A percentile compares a stretch with the other conserved stretches of the same genome.
These are phyloP conservation scores for Neonectria hederae DNA, from an alignment of 2,329 filamentous ascomycete species.

Conservation along the genomic window DNA sequence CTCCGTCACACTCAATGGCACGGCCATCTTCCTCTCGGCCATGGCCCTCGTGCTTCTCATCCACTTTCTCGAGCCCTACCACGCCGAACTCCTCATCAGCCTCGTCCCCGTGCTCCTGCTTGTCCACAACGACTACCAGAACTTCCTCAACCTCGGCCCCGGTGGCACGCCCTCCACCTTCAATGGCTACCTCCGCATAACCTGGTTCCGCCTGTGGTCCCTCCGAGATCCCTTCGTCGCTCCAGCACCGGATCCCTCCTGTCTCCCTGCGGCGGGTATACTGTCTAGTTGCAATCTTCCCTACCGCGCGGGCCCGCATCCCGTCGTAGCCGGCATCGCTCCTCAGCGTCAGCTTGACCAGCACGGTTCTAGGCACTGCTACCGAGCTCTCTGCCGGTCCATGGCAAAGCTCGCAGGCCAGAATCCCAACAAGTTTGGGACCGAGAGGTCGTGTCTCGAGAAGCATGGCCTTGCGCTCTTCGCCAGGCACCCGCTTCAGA, in stretches of 20 bases:
- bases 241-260: slow-evolving; percentile 59
- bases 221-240: slow-evolving; percentile 75
- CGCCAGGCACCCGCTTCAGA: slow-evolving; percentile 70
- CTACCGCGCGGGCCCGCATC: slow-evolving; percentile 69
- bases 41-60: slow-evolving; percentile 60
- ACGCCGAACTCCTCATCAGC: slow-evolving; percentile 60
- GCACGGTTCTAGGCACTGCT: slow-evolving; percentile 62
- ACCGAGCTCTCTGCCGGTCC: slow-evolving; percentile 62
- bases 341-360: slow-evolving; percentile 84
- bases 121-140: slow-evolving; percentile 76
- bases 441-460: slow-evolving; percentile 79
- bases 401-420: slow-evolving; percentile 61
- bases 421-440: slow-evolving; percentile 61
- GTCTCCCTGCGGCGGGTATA: slow-evolving; percentile 66
- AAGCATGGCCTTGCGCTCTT: slow-evolving; percentile 85
- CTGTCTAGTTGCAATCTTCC: slow-evolving; percentile 65
- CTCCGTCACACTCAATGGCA: slow-evolving; percentile 62
- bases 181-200: slow-evolving; percentile 76
- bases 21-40: slow-evolving; percentile 57
- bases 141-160: slow-evolving; percentile 80
- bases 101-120: slow-evolving; percentile 59
- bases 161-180: slow-evolving; percentile 82
- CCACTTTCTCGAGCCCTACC: slow-evolving; percentile 59
- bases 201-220: slow-evolving; percentile 75
- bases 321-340: slow-evolving; percentile 77